Evolutionary conservation across 768 basidiomycete species (phyloP).

Genomic region (Hericium rajendrae): DNA sequence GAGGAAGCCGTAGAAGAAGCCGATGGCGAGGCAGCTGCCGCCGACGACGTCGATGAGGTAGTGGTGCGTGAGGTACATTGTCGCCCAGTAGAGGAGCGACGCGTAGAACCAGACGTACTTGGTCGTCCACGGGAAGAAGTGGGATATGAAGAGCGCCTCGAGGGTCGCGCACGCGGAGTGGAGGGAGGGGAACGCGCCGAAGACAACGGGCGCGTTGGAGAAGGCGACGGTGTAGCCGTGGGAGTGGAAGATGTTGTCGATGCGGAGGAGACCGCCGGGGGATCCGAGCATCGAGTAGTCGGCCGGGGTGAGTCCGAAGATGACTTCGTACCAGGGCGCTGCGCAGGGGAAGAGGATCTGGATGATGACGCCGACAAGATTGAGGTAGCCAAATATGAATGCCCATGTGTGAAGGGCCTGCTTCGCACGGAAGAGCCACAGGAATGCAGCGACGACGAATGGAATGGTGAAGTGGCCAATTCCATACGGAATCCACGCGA

Average conservation of each 20-base stretch:
- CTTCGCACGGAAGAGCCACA: conserved; percentile 86
- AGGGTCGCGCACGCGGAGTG: conserved; percentile 88
- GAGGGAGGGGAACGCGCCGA: conserved; percentile 93
- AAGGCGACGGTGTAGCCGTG: conserved; percentile 73
- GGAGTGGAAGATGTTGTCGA: conserved; percentile 77
- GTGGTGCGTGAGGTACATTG: conserved; percentile 98
- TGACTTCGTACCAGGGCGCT: conserved; percentile 96
- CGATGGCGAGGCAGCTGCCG: conserved; percentile 83
- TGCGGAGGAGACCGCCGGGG: conserved; percentile 85
- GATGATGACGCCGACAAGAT: conserved; percentile 75
- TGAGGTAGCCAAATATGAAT: conserved; percentile 87
- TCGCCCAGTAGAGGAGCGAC: conserved; percentile 88
- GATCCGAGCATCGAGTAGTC: conserved; percentile 89
- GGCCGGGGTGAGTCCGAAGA: conserved; percentile 92
- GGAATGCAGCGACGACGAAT: conserved; percentile 72
- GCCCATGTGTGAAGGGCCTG: conserved; percentile 79
- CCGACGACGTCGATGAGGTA: conserved; percentile 97
- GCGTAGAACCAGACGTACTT: conserved; percentile 76
- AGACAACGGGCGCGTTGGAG: conserved; percentile 83
- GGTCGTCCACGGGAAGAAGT: conserved; percentile 80
- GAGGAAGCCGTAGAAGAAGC: conserved; percentile 81
- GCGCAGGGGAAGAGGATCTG: conserved; percentile 90
- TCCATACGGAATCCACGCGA: conserved; percentile 98
- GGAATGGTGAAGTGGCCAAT: conserved; percentile 84
- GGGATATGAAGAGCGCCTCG: conserved; percentile 85